These are phyloP conservation scores for Trichoderma cornu-damae DNA, from an alignment of 2,329 filamentous ascomycete genomes.

Conservation along the genomic window DNA sequence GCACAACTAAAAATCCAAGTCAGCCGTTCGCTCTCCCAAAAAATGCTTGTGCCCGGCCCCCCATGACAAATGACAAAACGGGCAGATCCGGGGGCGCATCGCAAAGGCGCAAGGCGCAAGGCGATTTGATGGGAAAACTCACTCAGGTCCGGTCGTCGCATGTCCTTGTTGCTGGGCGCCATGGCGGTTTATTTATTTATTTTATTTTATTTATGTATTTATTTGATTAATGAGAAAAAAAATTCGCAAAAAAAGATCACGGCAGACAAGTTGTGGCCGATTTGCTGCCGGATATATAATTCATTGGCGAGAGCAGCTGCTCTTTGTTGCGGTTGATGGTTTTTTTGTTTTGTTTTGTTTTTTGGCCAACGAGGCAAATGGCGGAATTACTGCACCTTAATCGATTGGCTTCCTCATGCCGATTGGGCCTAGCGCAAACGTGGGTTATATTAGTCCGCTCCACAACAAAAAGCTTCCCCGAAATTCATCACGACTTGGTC, in stretches of 20 bases:
- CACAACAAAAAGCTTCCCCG: neutral
- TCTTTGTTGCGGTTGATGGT: too few relatives aligned
- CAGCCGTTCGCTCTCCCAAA: neutral
- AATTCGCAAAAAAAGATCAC: too few relatives aligned
- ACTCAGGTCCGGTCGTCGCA: conserved; percentile 43
- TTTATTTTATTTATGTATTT: too few relatives aligned
- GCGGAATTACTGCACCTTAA: too few relatives aligned
- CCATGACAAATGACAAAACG: neutral
- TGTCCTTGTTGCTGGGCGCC: conserved; percentile 40
- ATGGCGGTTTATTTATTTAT: conserved; percentile 32
- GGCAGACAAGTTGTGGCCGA: too few relatives aligned
- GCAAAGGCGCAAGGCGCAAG: neutral
- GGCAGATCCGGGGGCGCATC: too few relatives aligned
- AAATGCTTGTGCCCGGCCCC: too few relatives aligned
- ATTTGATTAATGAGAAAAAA: too few relatives aligned
- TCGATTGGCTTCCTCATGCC: too few relatives aligned
- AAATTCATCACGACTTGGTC: neutral
- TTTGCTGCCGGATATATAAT: too few relatives aligned
- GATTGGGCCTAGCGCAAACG: neutral
- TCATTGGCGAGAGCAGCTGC: too few relatives aligned
- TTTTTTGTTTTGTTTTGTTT: too few relatives aligned
- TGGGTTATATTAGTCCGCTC: neutral
- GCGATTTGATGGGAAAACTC: conserved; percentile 21
- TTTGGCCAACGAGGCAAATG: conserved; percentile 12
- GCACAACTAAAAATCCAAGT: conserved; percentile 62